Conservation (phyloP, 129 eudicot genomes). For the carrot (Daucus carota) region DNA sequence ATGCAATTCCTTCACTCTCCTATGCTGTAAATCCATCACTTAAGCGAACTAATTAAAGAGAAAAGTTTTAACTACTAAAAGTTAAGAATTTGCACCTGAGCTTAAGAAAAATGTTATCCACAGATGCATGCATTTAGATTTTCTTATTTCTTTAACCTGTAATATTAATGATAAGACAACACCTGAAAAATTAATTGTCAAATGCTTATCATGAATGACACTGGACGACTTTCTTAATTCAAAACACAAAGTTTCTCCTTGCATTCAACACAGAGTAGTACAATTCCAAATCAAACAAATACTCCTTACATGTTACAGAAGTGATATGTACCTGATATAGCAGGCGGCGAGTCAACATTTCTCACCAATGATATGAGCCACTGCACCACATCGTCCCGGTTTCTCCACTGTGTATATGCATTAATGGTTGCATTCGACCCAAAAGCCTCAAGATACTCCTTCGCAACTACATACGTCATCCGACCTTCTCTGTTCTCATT, state of each 20-base stretch:
- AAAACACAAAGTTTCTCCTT: neutral
- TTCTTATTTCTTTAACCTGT: neutral
- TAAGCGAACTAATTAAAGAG: neutral
- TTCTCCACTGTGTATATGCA: slow-evolving; percentile 22
- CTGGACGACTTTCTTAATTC: neutral
- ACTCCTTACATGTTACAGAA: neutral
- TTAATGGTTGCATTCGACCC: slow-evolving; percentile 12
- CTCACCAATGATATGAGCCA: slow-evolving; percentile 30
- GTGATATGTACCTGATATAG: slow-evolving; percentile 21
- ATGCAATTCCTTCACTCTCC: neutral
- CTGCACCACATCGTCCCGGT: slow-evolving; percentile 29
- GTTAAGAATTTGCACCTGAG: neutral
- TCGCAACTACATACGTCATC: slow-evolving; percentile 33
- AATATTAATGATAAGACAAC: too few species aligned
- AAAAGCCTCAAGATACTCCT: slow-evolving; percentile 27
- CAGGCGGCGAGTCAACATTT: slow-evolving; percentile 2
- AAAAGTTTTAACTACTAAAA: neutral
- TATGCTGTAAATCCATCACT: neutral
- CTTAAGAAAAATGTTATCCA: neutral
- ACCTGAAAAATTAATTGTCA: neutral
- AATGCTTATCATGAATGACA: too few species aligned
- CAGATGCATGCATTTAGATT: neutral
- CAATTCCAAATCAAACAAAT: neutral
- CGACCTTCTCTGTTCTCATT: slow-evolving; percentile 32
- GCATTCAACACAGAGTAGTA: neutral